Evolutionary conservation across 1,284 basidiomycete genomes (phyloP).

Genomic region (Tylopilus orsonianus): DNA sequence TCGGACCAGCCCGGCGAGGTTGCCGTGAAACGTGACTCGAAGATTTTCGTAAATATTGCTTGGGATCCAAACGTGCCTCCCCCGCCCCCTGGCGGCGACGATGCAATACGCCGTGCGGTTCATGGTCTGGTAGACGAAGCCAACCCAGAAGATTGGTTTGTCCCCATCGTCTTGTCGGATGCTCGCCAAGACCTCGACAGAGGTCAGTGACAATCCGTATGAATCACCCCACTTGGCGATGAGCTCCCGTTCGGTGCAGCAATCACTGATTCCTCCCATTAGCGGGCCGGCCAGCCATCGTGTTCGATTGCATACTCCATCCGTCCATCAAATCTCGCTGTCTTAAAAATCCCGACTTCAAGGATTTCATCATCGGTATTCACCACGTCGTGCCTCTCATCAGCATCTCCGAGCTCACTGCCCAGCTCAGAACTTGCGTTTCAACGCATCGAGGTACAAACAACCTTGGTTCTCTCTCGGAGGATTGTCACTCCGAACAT

Average conservation of each 20-base stretch:
- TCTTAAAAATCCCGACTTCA: slow-evolving; percentile 61
- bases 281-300: slow-evolving; percentile 68
- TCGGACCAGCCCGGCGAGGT: slow-evolving; percentile 3
- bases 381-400: slow-evolving; percentile 1
- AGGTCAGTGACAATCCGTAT: slow-evolving; percentile 42
- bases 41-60: slow-evolving; percentile 72
- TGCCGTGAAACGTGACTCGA: slow-evolving; percentile 47
- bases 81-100: slow-evolving; percentile 57
- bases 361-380: slow-evolving; percentile 65
- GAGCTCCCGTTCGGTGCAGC: neutral
- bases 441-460: slow-evolving; percentile 64
- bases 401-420: slow-evolving; percentile 15
- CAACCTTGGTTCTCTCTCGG: slow-evolving; percentile 56
- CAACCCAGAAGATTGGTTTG: slow-evolving; percentile 49
- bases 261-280: slow-evolving; percentile 10
- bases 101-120: slow-evolving; percentile 56
- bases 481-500: slow-evolving; percentile 70
- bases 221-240: slow-evolving; percentile 6
- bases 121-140: slow-evolving; percentile 42
- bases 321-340: slow-evolving; percentile 54
- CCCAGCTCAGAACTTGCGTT: slow-evolving; percentile 55
- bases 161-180: slow-evolving; percentile 72
- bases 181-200: slow-evolving; percentile 64
- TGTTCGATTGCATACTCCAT: slow-evolving; percentile 72
- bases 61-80: slow-evolving; percentile 67